A percentile compares a stretch with the other conserved stretches of the same genome.
Evolutionary conservation across 305 asterid species (phyloP).

Genomic region (Stenogyne calaminthoides): DNA sequence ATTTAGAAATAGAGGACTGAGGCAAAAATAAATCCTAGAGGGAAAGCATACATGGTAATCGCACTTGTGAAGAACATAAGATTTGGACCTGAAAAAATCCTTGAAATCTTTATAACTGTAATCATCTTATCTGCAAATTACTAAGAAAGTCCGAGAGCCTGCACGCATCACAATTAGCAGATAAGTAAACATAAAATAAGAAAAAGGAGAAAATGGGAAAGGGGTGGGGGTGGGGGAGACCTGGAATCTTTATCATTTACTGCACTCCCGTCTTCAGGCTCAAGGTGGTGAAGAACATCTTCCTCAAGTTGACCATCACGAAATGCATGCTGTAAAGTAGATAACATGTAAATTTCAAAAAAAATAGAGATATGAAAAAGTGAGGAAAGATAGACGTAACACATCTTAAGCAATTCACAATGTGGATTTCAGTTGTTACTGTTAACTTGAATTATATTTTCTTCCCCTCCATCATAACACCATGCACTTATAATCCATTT

Average conservation of each 20-base stretch:
- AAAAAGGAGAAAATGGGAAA: not conserved
- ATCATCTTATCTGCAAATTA: slow-evolving; percentile 68
- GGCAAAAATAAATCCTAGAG: not conserved
- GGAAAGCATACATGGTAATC: slow-evolving; percentile 16
- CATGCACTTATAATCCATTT: not conserved
- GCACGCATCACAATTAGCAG: slow-evolving; percentile 35
- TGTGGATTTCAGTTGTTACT: not conserved
- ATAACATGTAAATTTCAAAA: slow-evolving; percentile 1
- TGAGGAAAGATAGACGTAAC: not conserved
- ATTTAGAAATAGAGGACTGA: not conserved
- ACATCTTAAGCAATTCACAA: not conserved
- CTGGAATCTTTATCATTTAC: slow-evolving; percentile 73
- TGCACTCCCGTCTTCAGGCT: slow-evolving; percentile 71
- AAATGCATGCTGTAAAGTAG: slow-evolving; percentile 69
- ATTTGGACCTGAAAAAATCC: slow-evolving; percentile 38
- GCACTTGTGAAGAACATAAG: not conserved
- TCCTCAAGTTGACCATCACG: slow-evolving; percentile 87
- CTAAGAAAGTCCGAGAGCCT: slow-evolving; percentile 80
- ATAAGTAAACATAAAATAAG: slow-evolving; percentile 16
- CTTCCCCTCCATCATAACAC: no score
- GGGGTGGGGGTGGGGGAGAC: slow-evolving; percentile 31
- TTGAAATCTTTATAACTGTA: slow-evolving; percentile 30
- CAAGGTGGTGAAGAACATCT: slow-evolving; percentile 75
- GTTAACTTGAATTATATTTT: not conserved
- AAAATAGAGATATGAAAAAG: not conserved